phyloP scores from a whole-genome alignment of 345 rosid species.

The Eucalyptus pauciflora region DNA sequence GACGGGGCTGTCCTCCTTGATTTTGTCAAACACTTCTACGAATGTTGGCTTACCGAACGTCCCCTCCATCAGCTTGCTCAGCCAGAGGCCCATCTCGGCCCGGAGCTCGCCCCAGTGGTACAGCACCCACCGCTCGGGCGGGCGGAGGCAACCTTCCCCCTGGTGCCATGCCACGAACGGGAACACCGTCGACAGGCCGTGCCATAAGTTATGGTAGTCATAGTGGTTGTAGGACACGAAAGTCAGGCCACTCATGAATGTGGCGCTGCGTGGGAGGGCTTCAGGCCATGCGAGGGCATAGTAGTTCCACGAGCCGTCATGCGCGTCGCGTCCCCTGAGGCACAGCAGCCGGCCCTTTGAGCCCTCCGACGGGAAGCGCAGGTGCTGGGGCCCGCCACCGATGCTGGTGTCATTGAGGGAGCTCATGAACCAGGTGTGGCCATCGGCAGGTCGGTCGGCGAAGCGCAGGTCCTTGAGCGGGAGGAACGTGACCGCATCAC shows the following conservation, averaged over 20 bases:
- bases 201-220: constrained; percentile 59
- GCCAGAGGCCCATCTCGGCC: constrained; percentile 34
- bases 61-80: constrained; percentile 23
- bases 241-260: constrained; percentile 39
- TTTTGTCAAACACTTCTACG: constrained; percentile 17
- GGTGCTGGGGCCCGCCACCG: constrained; percentile 46
- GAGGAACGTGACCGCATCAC: constrained; percentile 21
- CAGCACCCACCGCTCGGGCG: constrained; percentile 49
- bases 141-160: constrained; percentile 16
- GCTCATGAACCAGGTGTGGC: constrained; percentile 47
- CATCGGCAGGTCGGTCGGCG: constrained; percentile 12
- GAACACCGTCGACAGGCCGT: constrained; percentile 38
- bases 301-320: constrained; percentile 66
- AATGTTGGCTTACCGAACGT: constrained; percentile 17
- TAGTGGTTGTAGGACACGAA: constrained; percentile 67
- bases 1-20: constrained; percentile 11
- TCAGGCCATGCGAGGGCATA: constrained; percentile 61
- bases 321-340: constrained; percentile 45
- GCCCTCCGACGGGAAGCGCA: constrained; percentile 47
- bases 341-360: constrained; percentile 46
- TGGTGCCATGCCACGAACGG: constrained; percentile 65
- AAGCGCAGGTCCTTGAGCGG: constrained; percentile 30
- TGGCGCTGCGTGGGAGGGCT: constrained; percentile 40
- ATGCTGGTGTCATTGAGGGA: constrained; percentile 42
- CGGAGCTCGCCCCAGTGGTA: constrained; percentile 77